Conservation (phyloP, 139 green algal genomes). For the Yamagishiella unicocca region DNA sequence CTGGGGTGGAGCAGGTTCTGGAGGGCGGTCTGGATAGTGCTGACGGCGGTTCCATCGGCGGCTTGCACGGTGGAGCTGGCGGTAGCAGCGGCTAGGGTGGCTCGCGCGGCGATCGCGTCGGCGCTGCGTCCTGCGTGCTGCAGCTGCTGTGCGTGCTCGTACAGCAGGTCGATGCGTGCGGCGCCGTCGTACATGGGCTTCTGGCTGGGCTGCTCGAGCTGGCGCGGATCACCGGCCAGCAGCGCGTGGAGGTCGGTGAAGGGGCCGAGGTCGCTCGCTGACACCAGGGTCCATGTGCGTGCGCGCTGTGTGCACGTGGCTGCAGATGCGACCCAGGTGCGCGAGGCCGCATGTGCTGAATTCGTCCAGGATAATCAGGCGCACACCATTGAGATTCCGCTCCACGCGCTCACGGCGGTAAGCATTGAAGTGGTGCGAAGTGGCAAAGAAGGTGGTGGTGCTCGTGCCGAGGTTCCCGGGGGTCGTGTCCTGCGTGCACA, state of each 20-base stretch:
- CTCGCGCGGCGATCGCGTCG: background rate
- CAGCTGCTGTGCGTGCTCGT: background rate
- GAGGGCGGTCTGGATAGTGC: too few species aligned
- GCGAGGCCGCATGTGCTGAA: background rate
- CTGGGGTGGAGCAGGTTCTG: background rate
- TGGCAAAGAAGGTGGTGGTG: slow-evolving; percentile 15
- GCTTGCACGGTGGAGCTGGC: background rate
- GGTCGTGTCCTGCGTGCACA: too few species aligned
- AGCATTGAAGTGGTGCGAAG: background rate
- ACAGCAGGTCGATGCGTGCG: background rate
- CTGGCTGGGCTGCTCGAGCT: background rate
- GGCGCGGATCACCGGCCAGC: background rate
- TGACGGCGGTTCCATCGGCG: too few species aligned
- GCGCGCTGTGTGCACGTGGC: background rate
- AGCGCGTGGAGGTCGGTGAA: slow-evolving; percentile 1
- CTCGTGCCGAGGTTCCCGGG: too few species aligned
- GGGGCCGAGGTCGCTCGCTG: background rate
- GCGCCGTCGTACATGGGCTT: background rate
- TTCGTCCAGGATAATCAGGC: slow-evolving; percentile 14
- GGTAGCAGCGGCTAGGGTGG: too few species aligned
- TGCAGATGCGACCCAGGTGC: background rate
- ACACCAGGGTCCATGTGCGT: background rate
- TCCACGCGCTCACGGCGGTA: background rate
- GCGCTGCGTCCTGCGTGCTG: background rate
- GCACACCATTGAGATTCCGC: background rate